phyloP scores from a whole-genome alignment of 352 stramenopile species.

The Phytopythium chamaehyphon region DNA sequence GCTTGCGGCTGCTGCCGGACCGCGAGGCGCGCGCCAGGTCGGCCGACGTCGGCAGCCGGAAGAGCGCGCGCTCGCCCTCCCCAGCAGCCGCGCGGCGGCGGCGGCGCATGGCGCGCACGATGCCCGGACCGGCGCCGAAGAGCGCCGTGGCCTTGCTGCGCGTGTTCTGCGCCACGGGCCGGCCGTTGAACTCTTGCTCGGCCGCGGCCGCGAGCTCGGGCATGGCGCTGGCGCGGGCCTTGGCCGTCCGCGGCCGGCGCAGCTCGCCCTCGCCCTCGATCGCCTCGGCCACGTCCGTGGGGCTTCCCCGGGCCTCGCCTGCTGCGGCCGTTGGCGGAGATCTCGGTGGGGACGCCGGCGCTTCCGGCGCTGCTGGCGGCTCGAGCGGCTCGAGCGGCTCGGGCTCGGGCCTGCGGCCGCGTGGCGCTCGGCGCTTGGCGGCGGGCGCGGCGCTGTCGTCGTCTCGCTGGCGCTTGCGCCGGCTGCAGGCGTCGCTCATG shows the following conservation, averaged over 20 bases:
- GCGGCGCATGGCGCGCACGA: slow-evolving; percentile 3
- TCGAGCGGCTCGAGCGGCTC: not conserved
- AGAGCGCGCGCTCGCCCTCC: slow-evolving; percentile 1
- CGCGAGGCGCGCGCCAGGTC: slow-evolving; percentile 3
- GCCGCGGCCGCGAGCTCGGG: not conserved
- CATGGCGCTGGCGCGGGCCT: not conserved
- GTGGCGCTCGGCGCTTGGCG: not conserved
- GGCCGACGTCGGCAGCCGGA: slow-evolving; percentile 4
- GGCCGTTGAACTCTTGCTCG: not conserved
- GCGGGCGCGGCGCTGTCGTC: not conserved
- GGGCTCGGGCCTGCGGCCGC: not conserved
- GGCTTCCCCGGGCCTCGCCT: slow-evolving; percentile 8
- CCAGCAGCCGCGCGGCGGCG: not conserved
- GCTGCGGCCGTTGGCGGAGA: not conserved
- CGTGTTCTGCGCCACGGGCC: not conserved
- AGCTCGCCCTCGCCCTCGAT: no score
- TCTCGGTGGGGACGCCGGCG: not conserved
- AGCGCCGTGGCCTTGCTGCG: no score
- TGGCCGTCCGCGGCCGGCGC: not conserved
- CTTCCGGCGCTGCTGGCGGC: not conserved
- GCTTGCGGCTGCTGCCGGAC: slow-evolving; percentile 3
- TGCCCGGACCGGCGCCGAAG: not conserved
- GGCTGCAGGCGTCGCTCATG: not conserved
- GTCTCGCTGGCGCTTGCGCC: not conserved
- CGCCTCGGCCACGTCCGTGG: slow-evolving; percentile 17